Evolutionary conservation across 2,329 filamentous ascomycete genomes (phyloP), one percentile per base, ranked within the genome.

Genomic region (Fusarium metavorans): DNA sequence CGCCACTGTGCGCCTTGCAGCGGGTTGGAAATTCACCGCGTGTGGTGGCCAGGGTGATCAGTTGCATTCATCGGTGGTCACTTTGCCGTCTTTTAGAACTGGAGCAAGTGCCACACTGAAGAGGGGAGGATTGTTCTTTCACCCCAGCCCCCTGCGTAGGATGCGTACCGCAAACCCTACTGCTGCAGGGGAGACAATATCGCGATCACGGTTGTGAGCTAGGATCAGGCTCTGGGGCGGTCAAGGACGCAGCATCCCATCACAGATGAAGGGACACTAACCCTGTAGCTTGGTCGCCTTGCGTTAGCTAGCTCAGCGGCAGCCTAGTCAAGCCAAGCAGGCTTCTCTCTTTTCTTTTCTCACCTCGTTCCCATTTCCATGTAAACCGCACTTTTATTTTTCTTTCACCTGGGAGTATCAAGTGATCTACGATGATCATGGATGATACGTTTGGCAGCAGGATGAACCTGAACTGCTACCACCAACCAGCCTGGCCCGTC

Each of bases 391-490:
- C 43, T 27, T 18, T 48, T 5, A 4, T 41, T 56, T 2, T 13
- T n/a, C 8, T 32, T 11, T 20, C 11, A 16, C 23, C 10, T 27
- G 34, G 13, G 18, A 25, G 6, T 57, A 25, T 7, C 32, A 10
- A 20, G 20, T 23, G 18, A 37, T 8, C 39, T 23, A 16, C 43
- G 20, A 9, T n/a, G 27, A 11, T 10, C n/a, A 10, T 54, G 27
- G 50, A n/a, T 34, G 50, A 10, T 32, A 54, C 18, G 30, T 32
- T 9, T 27, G 23, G 35, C 18, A 30, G 48, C 45, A 32, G 41
- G 18, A 58, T 74, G 71, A 74, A 71, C 71, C 60, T 74, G 67
- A 60, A 37, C 27, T 41, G 71, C 18, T 63, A 67, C 48, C 34
- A 43, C 14, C 18, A 5, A 39, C 37, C 2, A 3, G 23, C 48